Conservation (phyloP, 2,329 filamentous ascomycete genomes). For the Colletotrichum agaves region DNA sequence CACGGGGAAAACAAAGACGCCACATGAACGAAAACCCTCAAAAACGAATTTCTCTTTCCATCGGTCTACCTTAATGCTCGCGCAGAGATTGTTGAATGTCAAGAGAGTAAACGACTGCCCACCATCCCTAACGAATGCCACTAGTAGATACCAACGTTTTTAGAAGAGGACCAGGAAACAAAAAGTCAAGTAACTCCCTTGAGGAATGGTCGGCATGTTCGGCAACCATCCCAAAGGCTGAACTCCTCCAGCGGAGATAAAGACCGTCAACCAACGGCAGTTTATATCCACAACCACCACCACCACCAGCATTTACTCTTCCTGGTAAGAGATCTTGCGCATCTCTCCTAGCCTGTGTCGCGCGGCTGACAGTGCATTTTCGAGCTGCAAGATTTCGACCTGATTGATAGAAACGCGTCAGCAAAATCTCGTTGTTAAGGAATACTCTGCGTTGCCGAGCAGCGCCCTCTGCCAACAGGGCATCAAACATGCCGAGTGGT, state of each 20-base stretch:
- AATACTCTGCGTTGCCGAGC: neutral
- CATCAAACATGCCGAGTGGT: neutral
- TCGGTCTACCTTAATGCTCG: neutral
- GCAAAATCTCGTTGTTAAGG: neutral
- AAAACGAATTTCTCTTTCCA: neutral
- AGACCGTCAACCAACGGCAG: neutral
- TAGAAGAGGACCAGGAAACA: neutral
- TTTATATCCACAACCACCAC: neutral
- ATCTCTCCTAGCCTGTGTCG: slow-evolving; percentile 91
- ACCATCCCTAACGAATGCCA: too few relatives aligned
- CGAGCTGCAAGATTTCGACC: slow-evolving; percentile 97
- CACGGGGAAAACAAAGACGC: too few relatives aligned
- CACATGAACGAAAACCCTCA: neutral
- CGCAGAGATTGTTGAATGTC: neutral
- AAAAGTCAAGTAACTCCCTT: neutral
- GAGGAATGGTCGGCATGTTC: neutral
- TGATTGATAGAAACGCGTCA: slow-evolving; percentile 48
- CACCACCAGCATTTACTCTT: slow-evolving; percentile 61
- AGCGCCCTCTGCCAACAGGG: neutral
- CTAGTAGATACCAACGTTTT: neutral
- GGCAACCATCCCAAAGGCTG: neutral
- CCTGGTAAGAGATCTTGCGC: slow-evolving; percentile 95
- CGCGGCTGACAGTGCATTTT: slow-evolving; percentile 84
- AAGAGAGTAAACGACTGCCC: too few relatives aligned
- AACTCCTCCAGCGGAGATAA: neutral